Evolutionary conservation across 805 yeast genomes (phyloP), one percentile per base, ranked within the genome.

Genomic region (Candida peoriensis): DNA sequence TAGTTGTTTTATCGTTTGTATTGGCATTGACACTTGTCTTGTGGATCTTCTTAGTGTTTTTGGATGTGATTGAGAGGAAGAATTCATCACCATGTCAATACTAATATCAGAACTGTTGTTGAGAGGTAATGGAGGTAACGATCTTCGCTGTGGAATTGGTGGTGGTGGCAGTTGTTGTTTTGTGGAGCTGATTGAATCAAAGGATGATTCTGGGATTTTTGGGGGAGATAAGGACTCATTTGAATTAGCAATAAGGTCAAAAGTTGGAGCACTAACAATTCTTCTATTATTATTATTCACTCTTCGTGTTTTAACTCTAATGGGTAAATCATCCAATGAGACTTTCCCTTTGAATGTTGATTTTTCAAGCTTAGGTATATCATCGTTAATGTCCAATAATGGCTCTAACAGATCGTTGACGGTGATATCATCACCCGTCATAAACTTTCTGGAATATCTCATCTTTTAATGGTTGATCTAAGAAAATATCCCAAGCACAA

Each of bases 251-350:
- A 34, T 29, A 7, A 38, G 28, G 20, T 38, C 38, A 22, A 38
- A 38, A 7, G 42, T 38, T 28, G 42, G 42, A 6, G 42, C 42
- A 34, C 42, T 38, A 7, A 38, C 32, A 6, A 38, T 29, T 32
- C 42, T 34, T 34, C 34, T 31, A 2, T 38, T 36, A 5, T n/a
- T 15, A 15, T 18, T 25, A 15, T 19, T 25, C 6, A 18, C 11
- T 19, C 32, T 29, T 14, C 35, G 25, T 6, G 42, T 38, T 23
- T 25, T 38, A 11, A 38, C 42, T 25, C 42, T 34, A 10, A 38
- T 32, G 7, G 38, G 38, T 4, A 38, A 16, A 8, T 33, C 31
- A 14, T 38, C 38, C n/a, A 34, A 14, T 10, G 20, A 23, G 13
- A 36, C 24, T 4, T 29, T 24, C 10, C 28, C 24, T 16, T 16